phyloP scores from a whole-genome alignment of 768 basidiomycete species.

The Leccinum broughii region DNA sequence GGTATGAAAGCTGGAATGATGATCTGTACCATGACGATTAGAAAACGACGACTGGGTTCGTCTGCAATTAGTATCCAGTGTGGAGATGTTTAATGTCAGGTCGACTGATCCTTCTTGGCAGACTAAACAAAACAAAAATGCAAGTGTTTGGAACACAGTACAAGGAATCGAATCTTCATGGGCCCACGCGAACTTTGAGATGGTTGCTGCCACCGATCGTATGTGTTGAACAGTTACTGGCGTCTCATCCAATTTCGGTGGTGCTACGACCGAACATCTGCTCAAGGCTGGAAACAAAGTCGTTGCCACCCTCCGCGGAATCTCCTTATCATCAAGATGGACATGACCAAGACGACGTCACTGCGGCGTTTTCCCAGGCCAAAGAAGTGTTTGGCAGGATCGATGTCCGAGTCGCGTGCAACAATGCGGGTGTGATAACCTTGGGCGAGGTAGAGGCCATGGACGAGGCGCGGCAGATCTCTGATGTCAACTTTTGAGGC shows the following conservation, averaged over 20 bases:
- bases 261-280: slow-evolving; percentile 24
- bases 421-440: slow-evolving; percentile 34
- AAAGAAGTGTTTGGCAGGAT: slow-evolving; percentile 33
- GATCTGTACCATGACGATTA: slow-evolving; percentile 15
- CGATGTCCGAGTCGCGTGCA: slow-evolving; percentile 36
- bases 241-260: slow-evolving; percentile 39
- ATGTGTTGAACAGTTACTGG: slow-evolving; percentile 13
- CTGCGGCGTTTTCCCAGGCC: slow-evolving; percentile 28
- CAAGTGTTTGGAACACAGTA: too few relatives aligned
- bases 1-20: slow-evolving; percentile 19
- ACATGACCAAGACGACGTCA: slow-evolving; percentile 32
- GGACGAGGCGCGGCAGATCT: slow-evolving; percentile 31
- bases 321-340: slow-evolving; percentile 34
- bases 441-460: slow-evolving; percentile 38
- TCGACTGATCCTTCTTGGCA: not conserved
- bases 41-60: not conserved
- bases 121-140: not conserved
- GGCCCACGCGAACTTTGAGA: too few relatives aligned
- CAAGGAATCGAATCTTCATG: too few relatives aligned
- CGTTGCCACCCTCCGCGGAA: slow-evolving; percentile 44
- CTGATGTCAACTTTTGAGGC: slow-evolving; percentile 42
- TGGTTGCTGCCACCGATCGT: not conserved
- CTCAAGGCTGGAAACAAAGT: slow-evolving; percentile 38
- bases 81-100: not conserved
- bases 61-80: slow-evolving; percentile 13